phyloP scores from a whole-genome alignment of 2,329 filamentous ascomycete genomes.

The Pleomassaria siparia region DNA sequence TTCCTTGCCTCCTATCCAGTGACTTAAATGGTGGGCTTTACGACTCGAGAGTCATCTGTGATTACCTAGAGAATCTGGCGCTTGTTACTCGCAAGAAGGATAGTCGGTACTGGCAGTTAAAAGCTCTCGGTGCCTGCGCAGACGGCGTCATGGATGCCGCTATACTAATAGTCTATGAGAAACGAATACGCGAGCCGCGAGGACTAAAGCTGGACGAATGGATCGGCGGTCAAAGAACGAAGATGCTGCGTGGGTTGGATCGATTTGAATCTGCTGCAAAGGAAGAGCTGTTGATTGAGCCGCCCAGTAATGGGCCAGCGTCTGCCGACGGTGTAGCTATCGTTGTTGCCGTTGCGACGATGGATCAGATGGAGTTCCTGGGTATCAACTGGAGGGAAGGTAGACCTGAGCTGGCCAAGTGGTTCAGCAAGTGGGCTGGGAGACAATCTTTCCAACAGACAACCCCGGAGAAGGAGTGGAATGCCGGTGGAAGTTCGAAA shows the following conservation, averaged over 20 bases:
- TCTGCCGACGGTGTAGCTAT: conserved; percentile 27
- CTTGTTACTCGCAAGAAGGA: conserved; percentile 14
- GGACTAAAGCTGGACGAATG: conserved; percentile 28
- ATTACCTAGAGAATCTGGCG: conserved; percentile 24
- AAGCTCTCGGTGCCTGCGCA: conserved; percentile 27
- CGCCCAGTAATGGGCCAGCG: conserved; percentile 8
- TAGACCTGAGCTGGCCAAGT: conserved; percentile 21
- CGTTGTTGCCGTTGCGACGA: conserved; percentile 18
- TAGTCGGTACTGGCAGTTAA: conserved; percentile 20
- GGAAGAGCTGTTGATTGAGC: conserved; percentile 14
- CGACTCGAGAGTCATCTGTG: conserved; percentile 33
- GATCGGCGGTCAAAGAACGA: conserved; percentile 31
- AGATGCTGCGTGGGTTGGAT: conserved; percentile 29
- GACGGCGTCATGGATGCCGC: conserved; percentile 35
- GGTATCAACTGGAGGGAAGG: conserved; percentile 20
- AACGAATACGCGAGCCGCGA: conserved; percentile 25
- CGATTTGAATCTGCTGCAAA: conserved; percentile 22
- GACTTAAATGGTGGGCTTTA: conserved; percentile 30
- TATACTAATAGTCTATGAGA: conserved; percentile 29
- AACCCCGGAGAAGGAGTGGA: conserved; percentile 23
- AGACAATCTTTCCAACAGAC: conserved; percentile 22
- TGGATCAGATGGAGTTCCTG: conserved; percentile 14
- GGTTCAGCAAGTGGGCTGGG: conserved; percentile 26
- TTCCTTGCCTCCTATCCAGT: conserved; percentile 28
- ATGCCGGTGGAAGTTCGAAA: background rate